These are phyloP conservation scores for Penicillium crystallinum DNA, from an alignment of 495 filamentous ascomycete genomes.

Conservation along the genomic window DNA sequence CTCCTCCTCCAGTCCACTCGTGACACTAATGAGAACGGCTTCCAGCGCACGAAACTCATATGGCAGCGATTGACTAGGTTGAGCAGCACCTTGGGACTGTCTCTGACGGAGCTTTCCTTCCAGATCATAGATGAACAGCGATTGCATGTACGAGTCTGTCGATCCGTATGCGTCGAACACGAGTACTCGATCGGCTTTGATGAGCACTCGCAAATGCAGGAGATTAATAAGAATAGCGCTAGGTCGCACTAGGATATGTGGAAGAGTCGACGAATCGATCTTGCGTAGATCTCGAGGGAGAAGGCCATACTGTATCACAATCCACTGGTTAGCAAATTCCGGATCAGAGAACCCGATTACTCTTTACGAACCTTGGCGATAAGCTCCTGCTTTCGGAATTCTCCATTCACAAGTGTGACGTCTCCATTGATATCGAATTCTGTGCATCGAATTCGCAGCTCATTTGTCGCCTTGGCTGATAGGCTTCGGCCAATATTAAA, in stretches of 20 bases:
- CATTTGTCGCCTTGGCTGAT: slow-evolving; percentile 67
- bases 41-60: slow-evolving; percentile 61
- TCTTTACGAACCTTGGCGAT: slow-evolving; percentile 75
- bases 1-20: slow-evolving; percentile 81
- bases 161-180: slow-evolving; percentile 94
- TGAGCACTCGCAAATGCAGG: slow-evolving; percentile 86
- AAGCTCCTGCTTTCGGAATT: slow-evolving; percentile 94
- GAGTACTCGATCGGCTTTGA: slow-evolving; percentile 89
- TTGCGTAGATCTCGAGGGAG: slow-evolving; percentile 94
- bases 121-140: slow-evolving; percentile 91
- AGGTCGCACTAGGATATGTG: slow-evolving; percentile 90
- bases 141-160: slow-evolving; percentile 92
- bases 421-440: slow-evolving; percentile 93
- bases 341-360: background rate
- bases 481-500: slow-evolving; percentile 56
- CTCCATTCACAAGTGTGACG: slow-evolving; percentile 88
- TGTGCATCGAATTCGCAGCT: slow-evolving; percentile 81
- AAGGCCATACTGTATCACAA: slow-evolving; percentile 69
- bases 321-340: background rate
- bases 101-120: slow-evolving; percentile 60
- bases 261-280: slow-evolving; percentile 96
- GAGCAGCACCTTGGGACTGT: slow-evolving; percentile 34
- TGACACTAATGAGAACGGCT: slow-evolving; percentile 58
- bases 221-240: slow-evolving; percentile 93
- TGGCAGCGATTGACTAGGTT: slow-evolving; percentile 48